Evolutionary conservation across 331 rosid genomes (phyloP), one percentile per base, ranked within the genome.

Genomic region (Quercus tomentella): DNA sequence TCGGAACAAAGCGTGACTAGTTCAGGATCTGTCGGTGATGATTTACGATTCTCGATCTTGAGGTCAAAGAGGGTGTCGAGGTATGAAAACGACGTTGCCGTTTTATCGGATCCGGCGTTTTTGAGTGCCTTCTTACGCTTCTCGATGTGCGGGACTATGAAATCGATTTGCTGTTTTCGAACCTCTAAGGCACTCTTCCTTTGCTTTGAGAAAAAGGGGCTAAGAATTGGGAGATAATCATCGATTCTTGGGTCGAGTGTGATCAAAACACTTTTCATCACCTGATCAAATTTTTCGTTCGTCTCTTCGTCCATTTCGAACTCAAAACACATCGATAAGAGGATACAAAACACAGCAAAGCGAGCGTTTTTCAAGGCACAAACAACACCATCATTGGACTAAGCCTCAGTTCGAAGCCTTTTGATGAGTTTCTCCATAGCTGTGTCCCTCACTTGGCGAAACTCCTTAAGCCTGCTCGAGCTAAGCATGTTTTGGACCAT

Each of bases 401-500:
- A 79, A 9, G 97, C 97, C 28, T 91, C 97, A 0, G 43, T 41
- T 4, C 63, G 41, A 0, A 92, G 82, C 77, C 91, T 84, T 4
- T 74, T 70, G 69, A 91, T 79, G 45, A 95, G 82, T 15, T 31
- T 88, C 14, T 90, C 84, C 97, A 95, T 95, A 1, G 97, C 94
- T 0, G 81, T 82, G 11, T 84, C 81, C 1, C 98, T 76, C 4
- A 92, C 93, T 6, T 35, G 10, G 8, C 84, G 88, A 70, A 95
- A 95, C 83, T 91, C 97, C 76, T 87, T 91, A 0, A 95, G 7
- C 80, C 92, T 80, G 7, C 56, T 74, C 1, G 97, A 93, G 68
- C 89, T 90, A 7, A 95, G 96, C 99, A 95, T 95, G 84, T 95
- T 95, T 89, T 95, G 97, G 14, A 95, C 99, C 94, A 95, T 86